A percentile compares a stretch with the other conserved stretches of the same genome.
Evolutionary conservation across 2,329 filamentous ascomycete genomes (phyloP).

Genomic region (Pyrenophora seminiperda): DNA sequence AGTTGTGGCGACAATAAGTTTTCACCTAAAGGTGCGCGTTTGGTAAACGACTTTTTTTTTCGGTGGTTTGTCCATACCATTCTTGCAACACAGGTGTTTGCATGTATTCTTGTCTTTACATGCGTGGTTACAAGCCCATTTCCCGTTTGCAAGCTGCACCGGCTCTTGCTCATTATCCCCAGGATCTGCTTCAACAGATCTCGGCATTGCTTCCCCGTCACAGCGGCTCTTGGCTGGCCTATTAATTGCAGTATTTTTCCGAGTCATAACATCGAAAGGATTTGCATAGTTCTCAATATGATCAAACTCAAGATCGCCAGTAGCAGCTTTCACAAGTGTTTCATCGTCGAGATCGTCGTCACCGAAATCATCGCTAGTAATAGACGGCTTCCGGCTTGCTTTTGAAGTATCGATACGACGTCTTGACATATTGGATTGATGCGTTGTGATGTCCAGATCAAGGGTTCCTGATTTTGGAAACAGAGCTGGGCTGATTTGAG

Average conservation of each 20-base stretch:
- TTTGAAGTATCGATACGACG: conserved; percentile 29
- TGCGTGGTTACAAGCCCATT: conserved; percentile 73
- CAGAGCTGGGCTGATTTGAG: conserved; percentile 53
- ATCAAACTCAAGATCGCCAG: conserved; percentile 50
- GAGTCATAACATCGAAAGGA: conserved; percentile 20
- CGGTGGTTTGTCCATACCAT: conserved; percentile 69
- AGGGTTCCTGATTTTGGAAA: conserved; percentile 47
- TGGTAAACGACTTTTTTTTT: conserved; percentile 50
- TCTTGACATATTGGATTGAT: conserved; percentile 38
- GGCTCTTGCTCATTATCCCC: conserved; percentile 46
- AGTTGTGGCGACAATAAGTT: conserved; percentile 7
- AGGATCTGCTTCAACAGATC: conserved; percentile 3
- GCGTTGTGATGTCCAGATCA: conserved; percentile 22
- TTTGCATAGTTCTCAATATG: conserved; percentile 59
- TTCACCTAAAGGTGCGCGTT: conserved; percentile 22
- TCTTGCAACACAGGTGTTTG: conserved; percentile 73
- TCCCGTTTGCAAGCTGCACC: conserved; percentile 67
- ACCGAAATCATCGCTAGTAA: conserved; percentile 56
- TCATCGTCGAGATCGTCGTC: conserved; percentile 60
- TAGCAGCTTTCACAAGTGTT: conserved; percentile 56
- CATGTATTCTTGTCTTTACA: conserved; percentile 69
- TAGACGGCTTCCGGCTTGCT: conserved; percentile 12
- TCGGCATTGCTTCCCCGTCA: background rate
- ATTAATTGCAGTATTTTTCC: conserved; percentile 29
- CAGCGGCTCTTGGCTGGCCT: conserved; percentile 13